phyloP scores from a whole-genome alignment of 2,329 filamentous ascomycete genomes.

The Paramyrothecium sp. region DNA sequence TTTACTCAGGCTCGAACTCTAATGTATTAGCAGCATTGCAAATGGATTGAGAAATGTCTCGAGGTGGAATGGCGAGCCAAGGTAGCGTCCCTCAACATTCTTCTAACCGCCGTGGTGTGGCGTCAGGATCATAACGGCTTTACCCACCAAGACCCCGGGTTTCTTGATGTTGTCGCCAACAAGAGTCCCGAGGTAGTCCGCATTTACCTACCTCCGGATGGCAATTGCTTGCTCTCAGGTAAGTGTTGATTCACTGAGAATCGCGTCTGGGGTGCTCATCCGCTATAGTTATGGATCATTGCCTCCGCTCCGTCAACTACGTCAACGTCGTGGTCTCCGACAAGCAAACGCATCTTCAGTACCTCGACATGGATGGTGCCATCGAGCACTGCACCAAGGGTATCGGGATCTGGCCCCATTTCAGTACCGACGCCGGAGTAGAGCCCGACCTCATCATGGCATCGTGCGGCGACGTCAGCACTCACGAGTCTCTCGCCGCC shows the following conservation, averaged over 20 bases:
- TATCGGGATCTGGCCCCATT: conserved; percentile 77
- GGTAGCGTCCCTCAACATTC: conserved; percentile 74
- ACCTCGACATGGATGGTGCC: background rate
- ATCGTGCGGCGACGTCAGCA: conserved; percentile 71
- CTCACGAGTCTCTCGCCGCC: conserved; percentile 72
- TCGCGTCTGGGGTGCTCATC: conserved; percentile 10
- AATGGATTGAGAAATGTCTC: conserved; percentile 78
- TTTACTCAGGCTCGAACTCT: background rate
- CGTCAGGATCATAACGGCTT: conserved; percentile 83
- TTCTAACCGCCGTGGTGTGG: conserved; percentile 78
- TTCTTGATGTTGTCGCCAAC: conserved; percentile 77
- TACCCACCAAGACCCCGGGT: conserved; percentile 78
- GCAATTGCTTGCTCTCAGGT: conserved; percentile 70
- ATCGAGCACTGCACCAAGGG: background rate
- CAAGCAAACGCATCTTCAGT: conserved; percentile 59
- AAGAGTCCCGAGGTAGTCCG: conserved; percentile 78
- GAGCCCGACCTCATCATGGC: conserved; percentile 78
- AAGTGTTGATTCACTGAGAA: too few relatives aligned
- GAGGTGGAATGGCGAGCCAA: conserved; percentile 76
- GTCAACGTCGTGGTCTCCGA: conserved; percentile 80
- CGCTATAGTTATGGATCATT: conserved; percentile 65
- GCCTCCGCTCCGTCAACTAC: conserved; percentile 70
- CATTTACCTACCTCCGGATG: conserved; percentile 78
- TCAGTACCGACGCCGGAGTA: conserved; percentile 65
- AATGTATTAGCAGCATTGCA: conserved; percentile 58